These are phyloP conservation scores for Ceratobasidium sp. DNA, from an alignment of 1,284 basidiomycete species.

Conservation along the genomic window DNA sequence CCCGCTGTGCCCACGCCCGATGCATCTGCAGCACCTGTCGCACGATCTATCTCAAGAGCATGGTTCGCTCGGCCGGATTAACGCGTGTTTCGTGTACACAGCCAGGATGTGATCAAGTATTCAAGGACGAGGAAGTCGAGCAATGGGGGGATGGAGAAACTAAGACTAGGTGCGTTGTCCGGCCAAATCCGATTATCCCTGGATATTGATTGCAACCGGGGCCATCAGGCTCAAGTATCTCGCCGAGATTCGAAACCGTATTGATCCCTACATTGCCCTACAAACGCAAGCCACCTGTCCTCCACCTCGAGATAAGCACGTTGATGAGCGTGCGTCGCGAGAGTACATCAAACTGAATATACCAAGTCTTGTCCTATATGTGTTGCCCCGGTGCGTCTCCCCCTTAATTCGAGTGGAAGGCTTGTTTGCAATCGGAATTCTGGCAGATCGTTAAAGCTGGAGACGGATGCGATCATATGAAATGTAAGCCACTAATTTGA, in stretches of 20 bases:
- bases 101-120: constrained; percentile 17
- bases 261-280: background rate
- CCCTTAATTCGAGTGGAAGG: background rate
- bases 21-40: constrained; percentile 26
- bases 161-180: constrained; percentile 1
- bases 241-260: background rate
- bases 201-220: background rate
- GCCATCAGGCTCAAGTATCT: constrained; percentile 15
- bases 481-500: constrained; percentile 12
- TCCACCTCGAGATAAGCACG: constrained; percentile 20
- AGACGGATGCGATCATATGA: constrained; percentile 45
- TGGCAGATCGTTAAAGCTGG: constrained; percentile 30
- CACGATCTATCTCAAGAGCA: constrained; percentile 1
- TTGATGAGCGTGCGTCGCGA: constrained; percentile 32
- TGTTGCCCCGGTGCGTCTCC: constrained; percentile 19
- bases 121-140: constrained; percentile 18
- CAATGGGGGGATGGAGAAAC: constrained; percentile 26
- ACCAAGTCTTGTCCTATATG: constrained; percentile 33
- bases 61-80: constrained; percentile 20
- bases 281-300: background rate
- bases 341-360: constrained; percentile 24
- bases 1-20: constrained; percentile 18
- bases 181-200: background rate
- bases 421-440: background rate
- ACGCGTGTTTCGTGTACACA: constrained; percentile 32